phyloP scores from a whole-genome alignment of 1,139 yeast genomes.

The Lodderomyces margitis region DNA sequence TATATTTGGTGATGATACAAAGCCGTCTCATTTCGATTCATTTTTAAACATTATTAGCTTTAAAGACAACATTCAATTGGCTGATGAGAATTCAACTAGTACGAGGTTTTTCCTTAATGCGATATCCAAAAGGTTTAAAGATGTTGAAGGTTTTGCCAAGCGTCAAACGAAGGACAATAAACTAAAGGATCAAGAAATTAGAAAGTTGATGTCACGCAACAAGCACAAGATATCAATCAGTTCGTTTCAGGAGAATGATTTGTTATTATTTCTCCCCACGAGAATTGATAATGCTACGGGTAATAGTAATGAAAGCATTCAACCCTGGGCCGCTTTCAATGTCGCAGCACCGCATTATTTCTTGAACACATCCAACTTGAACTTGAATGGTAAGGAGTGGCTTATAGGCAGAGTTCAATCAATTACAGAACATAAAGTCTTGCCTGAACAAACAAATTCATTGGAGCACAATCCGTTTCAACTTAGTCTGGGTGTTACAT shows the following conservation, averaged over 20 bases:
- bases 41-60: slow-evolving; percentile 30
- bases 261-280: slow-evolving; percentile 82
- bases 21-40: slow-evolving; percentile 22
- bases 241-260: slow-evolving; percentile 66
- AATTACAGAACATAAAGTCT: slow-evolving; percentile 49
- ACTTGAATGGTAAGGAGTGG: slow-evolving; percentile 55
- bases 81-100: slow-evolving; percentile 23
- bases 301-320: slow-evolving; percentile 24
- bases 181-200: slow-evolving; percentile 44
- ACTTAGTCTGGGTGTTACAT: slow-evolving; percentile 45
- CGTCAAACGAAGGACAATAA: slow-evolving; percentile 76
- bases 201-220: slow-evolving; percentile 32
- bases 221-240: slow-evolving; percentile 61
- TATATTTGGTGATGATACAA: slow-evolving; percentile 19
- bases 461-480: slow-evolving; percentile 45
- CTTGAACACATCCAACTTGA: slow-evolving; percentile 28
- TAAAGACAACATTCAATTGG: slow-evolving; percentile 36
- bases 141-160: slow-evolving; percentile 90
- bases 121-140: slow-evolving; percentile 75
- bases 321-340: slow-evolving; percentile 87
- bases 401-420: slow-evolving; percentile 59
- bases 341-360: slow-evolving; percentile 79
- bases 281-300: slow-evolving; percentile 38
- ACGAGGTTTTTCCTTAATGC: slow-evolving; percentile 55
- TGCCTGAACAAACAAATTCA: slow-evolving; percentile 31